Conservation (phyloP, 140 eudicot genomes). For the Bidens hawaiensis region DNA sequence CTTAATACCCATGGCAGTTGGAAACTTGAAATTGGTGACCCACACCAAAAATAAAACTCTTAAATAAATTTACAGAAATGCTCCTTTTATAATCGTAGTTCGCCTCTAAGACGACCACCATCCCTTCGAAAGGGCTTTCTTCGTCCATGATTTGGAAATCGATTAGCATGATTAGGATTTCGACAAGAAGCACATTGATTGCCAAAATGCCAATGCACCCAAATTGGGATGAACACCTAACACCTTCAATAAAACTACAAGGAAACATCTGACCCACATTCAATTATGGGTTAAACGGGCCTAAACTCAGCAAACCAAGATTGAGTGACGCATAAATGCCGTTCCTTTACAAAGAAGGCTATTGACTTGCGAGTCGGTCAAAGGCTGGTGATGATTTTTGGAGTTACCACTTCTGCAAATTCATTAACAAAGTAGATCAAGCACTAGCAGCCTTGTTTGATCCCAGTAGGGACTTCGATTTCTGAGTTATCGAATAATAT, state of each 20-base stretch:
- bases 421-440: slow-evolving; percentile 68
- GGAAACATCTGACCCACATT: slow-evolving; percentile 35
- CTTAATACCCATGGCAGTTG: no score
- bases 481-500: slow-evolving; percentile 71
- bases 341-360: slow-evolving; percentile 34
- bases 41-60: no score
- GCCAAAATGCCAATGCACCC: slow-evolving; percentile 37
- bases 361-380: slow-evolving; percentile 11
- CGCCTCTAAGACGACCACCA: slow-evolving; percentile 59
- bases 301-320: no score
- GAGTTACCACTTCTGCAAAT: slow-evolving; percentile 46
- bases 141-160: slow-evolving; percentile 38
- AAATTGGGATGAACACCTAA: slow-evolving; percentile 33
- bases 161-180: slow-evolving; percentile 25
- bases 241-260: slow-evolving; percentile 27
- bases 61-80: no score
- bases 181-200: slow-evolving; percentile 16
- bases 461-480: slow-evolving; percentile 61
- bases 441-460: slow-evolving; percentile 63
- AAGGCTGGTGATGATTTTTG: slow-evolving; percentile 30
- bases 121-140: slow-evolving; percentile 44
- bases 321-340: slow-evolving; percentile 51
- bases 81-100: no score
- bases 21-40: no score
- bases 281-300: slow-evolving; percentile 58